A percentile compares a stretch with the other conserved stretches of the same genome.
Conservation (phyloP, 2,329 filamentous ascomycete genomes). For the Diaporthe sp. region DNA sequence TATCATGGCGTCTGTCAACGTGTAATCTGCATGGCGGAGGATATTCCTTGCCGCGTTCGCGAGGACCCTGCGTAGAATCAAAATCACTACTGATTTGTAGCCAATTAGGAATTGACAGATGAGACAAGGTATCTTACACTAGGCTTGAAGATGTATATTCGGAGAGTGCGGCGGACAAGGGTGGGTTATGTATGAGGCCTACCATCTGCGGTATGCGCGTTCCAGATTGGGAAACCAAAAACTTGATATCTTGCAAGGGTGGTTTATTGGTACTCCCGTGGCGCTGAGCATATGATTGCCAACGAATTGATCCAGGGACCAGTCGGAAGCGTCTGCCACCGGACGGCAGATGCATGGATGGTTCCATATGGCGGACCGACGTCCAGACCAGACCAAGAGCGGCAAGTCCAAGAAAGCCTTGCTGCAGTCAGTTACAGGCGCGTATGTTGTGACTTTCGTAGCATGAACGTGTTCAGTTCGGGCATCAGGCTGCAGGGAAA, state of each 20-base stretch:
- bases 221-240: not conserved
- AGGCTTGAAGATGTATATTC: not conserved
- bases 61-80: not conserved
- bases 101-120: not conserved
- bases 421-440: not conserved
- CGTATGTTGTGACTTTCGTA: not conserved
- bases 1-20: not conserved
- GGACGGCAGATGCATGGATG: not conserved
- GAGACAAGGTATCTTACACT: not conserved
- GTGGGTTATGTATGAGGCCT: not conserved
- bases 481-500: not conserved
- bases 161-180: not conserved
- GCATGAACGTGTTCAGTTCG: not conserved
- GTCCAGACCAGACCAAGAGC: not conserved
- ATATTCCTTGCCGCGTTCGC: not conserved
- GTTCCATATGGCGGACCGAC: not conserved
- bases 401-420: conserved; percentile 3
- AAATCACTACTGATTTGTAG: not conserved
- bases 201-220: not conserved
- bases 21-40: not conserved
- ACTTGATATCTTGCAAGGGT: not conserved
- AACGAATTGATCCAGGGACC: not conserved
- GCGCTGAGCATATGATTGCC: not conserved
- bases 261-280: not conserved
- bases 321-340: not conserved